Base-by-base conservation (phyloP, 2,329 filamentous ascomycete genomes). In the Neonectria magnoliae region DNA sequence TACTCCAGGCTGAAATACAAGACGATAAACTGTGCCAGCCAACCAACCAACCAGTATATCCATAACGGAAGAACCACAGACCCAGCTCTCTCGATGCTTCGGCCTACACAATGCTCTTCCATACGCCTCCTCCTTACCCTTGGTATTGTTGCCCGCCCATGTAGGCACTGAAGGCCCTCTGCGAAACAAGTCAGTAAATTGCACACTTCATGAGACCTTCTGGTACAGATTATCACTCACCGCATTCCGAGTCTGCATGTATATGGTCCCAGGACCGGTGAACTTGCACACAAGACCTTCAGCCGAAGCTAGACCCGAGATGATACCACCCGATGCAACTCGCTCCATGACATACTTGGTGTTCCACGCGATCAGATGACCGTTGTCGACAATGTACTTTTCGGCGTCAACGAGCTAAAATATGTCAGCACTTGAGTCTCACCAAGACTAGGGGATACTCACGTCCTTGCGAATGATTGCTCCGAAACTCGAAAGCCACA, bases 261-360 rank as follows among this genome's bases (percentile, higher is more conserved):
- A 98, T 0, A 99, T 87, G 0, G 93, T 97, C 1, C 96, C 96
- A 0, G 96, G 96, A 0, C 92, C 94, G 0, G 91, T 93, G 71
- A 98, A 98, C 76, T 94, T 97, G 83, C 96, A 99, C 4, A 97
- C 94, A 38, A 98, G 82, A 0, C 96, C 96, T 80, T 99, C 96
- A 0, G 87, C 91, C 0, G 93, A 90, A 29, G 90, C 89, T 22
- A 97, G 79, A 10, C 91, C 90, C n/a, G 93, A 95, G n/a, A 99
- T 91, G 68, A 99, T 90, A 41, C 96, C 96, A 2, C 96, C 96
- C 3, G 92, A 96, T 0, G 95, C 90, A 4, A 97, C 91, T 16
- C 96, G 90, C 81, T 98, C 94, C 67, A 99, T 89, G 5, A 93
- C 86, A 75, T 98, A 99, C 75, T 97, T 93, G 76, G 92, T 94